phyloP scores from a whole-genome alignment of 1,139 yeast genomes.

The Debaryomyces robertsiae region DNA sequence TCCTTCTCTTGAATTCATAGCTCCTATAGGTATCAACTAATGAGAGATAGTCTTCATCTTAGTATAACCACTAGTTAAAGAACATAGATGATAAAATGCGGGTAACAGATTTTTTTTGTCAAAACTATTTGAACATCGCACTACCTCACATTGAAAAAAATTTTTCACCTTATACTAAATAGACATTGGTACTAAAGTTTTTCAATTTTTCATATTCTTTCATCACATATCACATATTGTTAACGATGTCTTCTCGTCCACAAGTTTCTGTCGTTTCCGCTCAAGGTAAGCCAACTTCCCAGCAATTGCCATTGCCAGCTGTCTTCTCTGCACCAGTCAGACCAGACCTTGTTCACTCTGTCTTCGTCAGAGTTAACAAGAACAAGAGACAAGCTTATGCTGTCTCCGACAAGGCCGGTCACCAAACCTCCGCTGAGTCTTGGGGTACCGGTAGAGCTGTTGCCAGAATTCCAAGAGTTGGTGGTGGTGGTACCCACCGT shows the following conservation, averaged over 20 bases:
- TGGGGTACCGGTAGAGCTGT: constrained; percentile 99
- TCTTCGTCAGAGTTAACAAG: constrained; percentile 97
- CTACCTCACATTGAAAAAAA: constrained; percentile 8
- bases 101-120: constrained; percentile 2
- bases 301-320: constrained; percentile 94
- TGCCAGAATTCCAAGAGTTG: constrained; percentile 99
- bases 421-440: constrained; percentile 99
- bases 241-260: constrained; percentile 79
- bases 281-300: constrained; percentile 82
- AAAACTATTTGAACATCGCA: background rate
- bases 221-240: constrained; percentile 27
- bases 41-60: too few relatives aligned
- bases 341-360: constrained; percentile 99
- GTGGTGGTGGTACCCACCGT: constrained; percentile 99
- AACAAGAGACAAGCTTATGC: constrained; percentile 99
- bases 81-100: constrained; percentile 1
- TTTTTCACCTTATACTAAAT: constrained; percentile 10
- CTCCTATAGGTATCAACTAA: too few relatives aligned
- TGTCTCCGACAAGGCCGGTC: constrained; percentile 98
- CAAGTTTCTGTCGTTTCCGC: constrained; percentile 94
- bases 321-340: constrained; percentile 99
- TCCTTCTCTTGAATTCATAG: too few relatives aligned
- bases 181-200: constrained; percentile 2
- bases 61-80: too few relatives aligned
- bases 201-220: constrained; percentile 16